phyloP scores from a whole-genome alignment of 1,139 yeast genomes.

The Pichiaceae sp. region DNA sequence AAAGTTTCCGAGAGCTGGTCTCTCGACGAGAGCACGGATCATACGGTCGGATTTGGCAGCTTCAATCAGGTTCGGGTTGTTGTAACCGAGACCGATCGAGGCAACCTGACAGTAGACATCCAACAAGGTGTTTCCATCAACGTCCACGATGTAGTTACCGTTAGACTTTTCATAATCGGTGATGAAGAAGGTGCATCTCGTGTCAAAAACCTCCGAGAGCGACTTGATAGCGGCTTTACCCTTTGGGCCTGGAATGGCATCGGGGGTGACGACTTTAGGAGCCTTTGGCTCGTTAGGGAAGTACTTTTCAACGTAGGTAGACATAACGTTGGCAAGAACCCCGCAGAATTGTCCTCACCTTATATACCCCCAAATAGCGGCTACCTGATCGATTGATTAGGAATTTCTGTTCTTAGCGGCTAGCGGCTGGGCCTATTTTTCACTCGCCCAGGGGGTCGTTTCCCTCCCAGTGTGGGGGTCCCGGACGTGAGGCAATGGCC shows the following conservation, averaged over 20 bases:
- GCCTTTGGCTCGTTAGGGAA: slow-evolving; percentile 57
- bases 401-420: not conserved
- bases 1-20: slow-evolving; percentile 75
- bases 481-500: too few relatives aligned
- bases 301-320: slow-evolving; percentile 23
- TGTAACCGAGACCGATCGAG: slow-evolving; percentile 72
- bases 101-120: slow-evolving; percentile 77
- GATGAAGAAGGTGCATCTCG: slow-evolving; percentile 58
- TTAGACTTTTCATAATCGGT: slow-evolving; percentile 60
- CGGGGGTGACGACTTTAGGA: slow-evolving; percentile 41
- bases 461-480: not conserved
- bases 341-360: not conserved
- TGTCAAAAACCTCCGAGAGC: slow-evolving; percentile 50
- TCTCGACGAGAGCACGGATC: slow-evolving; percentile 60
- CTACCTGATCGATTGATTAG: not conserved
- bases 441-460: not conserved
- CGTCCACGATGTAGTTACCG: slow-evolving; percentile 68
- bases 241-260: slow-evolving; percentile 57
- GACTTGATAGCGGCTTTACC: slow-evolving; percentile 35
- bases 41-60: slow-evolving; percentile 58
- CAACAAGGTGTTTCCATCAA: slow-evolving; percentile 58
- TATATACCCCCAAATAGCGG: too few relatives aligned
- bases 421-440: too few relatives aligned
- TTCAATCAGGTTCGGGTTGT: slow-evolving; percentile 59
- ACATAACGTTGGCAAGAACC: not conserved